Conservation (phyloP, 345 rosid species). For the Laguncularia racemosa region DNA sequence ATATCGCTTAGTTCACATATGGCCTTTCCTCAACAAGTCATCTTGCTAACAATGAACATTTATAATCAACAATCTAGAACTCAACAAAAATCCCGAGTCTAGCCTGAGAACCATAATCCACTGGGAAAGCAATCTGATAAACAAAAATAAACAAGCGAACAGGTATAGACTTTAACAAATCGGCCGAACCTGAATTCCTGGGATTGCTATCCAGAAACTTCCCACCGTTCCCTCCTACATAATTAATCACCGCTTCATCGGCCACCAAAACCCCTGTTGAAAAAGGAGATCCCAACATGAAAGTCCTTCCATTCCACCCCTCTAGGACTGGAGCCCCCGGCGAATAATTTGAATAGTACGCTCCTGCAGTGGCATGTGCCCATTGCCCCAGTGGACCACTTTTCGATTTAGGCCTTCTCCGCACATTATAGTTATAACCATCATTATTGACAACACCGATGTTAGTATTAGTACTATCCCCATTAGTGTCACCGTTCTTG, state of each 20-base stretch:
- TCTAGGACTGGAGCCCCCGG: constrained; percentile 28
- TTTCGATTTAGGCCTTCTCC: constrained; percentile 71
- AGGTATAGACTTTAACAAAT: too few species aligned
- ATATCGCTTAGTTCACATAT: too few species aligned
- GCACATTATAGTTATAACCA: constrained; percentile 16
- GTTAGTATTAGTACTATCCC: too few species aligned
- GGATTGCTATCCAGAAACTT: constrained; percentile 2
- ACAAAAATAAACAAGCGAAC: too few species aligned
- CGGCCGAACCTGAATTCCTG: background rate
- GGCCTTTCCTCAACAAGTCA: too few species aligned
- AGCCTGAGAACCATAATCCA: too few species aligned
- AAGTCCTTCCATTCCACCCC: constrained; percentile 16
- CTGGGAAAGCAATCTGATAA: too few species aligned
- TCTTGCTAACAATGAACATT: too few species aligned
- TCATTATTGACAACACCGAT: too few species aligned
- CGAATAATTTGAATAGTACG: constrained; percentile 37
- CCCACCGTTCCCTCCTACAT: constrained; percentile 11
- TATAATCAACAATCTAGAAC: too few species aligned
- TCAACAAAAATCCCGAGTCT: too few species aligned
- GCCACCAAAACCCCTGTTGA: constrained; percentile 26
- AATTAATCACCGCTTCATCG: constrained; percentile 12
- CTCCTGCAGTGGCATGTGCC: constrained; percentile 3
- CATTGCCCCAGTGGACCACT: constrained; percentile 29
- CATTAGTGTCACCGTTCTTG: too few species aligned
- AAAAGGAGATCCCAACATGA: constrained; percentile 34